These are phyloP conservation scores for Starmerella stellata DNA, from an alignment of 805 yeast species.

Conservation along the genomic window DNA sequence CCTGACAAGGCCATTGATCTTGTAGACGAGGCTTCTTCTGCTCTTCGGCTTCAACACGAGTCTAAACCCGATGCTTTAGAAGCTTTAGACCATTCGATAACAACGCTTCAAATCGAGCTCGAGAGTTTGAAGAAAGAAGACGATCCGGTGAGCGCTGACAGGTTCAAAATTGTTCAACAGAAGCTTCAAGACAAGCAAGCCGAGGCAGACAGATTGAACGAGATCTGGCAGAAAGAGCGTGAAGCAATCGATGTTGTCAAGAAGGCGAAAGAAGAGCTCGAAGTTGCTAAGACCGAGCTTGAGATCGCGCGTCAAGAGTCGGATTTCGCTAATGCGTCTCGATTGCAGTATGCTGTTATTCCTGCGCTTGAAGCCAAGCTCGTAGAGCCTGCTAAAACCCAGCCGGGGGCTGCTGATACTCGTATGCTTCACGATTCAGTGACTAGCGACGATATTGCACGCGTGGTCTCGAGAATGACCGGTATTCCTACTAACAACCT, in stretches of 20 bases:
- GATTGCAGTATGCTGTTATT: slow-evolving; percentile 67
- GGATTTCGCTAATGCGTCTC: slow-evolving; percentile 75
- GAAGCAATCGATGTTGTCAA: slow-evolving; percentile 59
- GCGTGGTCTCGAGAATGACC: slow-evolving; percentile 82
- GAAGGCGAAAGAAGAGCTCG: slow-evolving; percentile 62
- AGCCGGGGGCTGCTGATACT: slow-evolving; percentile 4
- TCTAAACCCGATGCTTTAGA: slow-evolving; percentile 91
- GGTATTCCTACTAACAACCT: slow-evolving; percentile 86
- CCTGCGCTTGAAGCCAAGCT: slow-evolving; percentile 59
- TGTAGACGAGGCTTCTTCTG: slow-evolving; percentile 95
- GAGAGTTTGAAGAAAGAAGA: slow-evolving; percentile 88
- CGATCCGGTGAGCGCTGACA: slow-evolving; percentile 63
- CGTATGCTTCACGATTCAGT: slow-evolving; percentile 72
- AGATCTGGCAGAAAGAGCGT: slow-evolving; percentile 74
- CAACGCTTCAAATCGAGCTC: slow-evolving; percentile 87
- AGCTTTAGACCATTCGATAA: slow-evolving; percentile 66
- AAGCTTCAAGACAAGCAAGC: slow-evolving; percentile 43
- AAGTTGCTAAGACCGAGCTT: slow-evolving; percentile 63
- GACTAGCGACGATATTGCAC: slow-evolving; percentile 82
- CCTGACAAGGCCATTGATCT: slow-evolving; percentile 96
- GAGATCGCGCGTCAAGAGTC: slow-evolving; percentile 73
- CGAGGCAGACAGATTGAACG: slow-evolving; percentile 55
- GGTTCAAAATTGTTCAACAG: slow-evolving; percentile 54
- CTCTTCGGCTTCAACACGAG: slow-evolving; percentile 83
- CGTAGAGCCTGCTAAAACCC: slow-evolving; percentile 29